A percentile compares a stretch with the other conserved stretches of the same genome.
phyloP scores from a whole-genome alignment of 1,284 basidiomycete genomes.

The Sanghuangporus baumii region DNA sequence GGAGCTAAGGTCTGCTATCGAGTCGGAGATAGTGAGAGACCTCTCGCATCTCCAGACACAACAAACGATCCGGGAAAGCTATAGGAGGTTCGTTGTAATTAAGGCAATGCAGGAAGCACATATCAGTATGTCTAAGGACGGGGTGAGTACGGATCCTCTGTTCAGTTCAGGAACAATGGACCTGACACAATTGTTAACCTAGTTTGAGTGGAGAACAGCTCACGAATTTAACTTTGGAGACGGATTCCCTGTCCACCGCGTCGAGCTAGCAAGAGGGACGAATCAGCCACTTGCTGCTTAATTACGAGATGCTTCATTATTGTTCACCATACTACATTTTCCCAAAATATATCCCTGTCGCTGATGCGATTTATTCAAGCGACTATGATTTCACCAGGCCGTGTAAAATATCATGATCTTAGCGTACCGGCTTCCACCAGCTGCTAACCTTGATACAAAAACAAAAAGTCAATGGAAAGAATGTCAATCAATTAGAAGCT shows the following conservation, averaged over 20 bases:
- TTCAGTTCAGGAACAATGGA: neutral
- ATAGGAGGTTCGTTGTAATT: conserved; percentile 21
- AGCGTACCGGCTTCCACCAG: too few species aligned
- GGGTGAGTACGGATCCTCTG: conserved; percentile 12
- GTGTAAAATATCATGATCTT: too few species aligned
- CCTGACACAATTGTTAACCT: neutral
- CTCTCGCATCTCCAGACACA: conserved; percentile 11
- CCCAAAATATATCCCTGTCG: too few species aligned
- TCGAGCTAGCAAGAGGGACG: neutral
- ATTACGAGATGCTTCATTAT: neutral
- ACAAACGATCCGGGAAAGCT: conserved; percentile 8
- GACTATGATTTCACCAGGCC: too few species aligned
- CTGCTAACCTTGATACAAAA: too few species aligned
- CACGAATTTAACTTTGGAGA: conserved; percentile 14
- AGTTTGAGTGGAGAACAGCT: conserved; percentile 21
- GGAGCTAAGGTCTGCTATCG: neutral
- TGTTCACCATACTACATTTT: neutral
- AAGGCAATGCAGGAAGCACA: conserved; percentile 13
- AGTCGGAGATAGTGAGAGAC: conserved; percentile 13
- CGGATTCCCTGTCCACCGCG: neutral
- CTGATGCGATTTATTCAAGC: too few species aligned
- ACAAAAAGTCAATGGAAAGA: too few species aligned
- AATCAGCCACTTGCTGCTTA: neutral
- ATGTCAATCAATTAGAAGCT: too few species aligned
- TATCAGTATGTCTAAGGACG: conserved; percentile 16